Evolutionary conservation across 1,139 yeast genomes (phyloP), one percentile per base, ranked within the genome.

Genomic region (Candida albicans): DNA sequence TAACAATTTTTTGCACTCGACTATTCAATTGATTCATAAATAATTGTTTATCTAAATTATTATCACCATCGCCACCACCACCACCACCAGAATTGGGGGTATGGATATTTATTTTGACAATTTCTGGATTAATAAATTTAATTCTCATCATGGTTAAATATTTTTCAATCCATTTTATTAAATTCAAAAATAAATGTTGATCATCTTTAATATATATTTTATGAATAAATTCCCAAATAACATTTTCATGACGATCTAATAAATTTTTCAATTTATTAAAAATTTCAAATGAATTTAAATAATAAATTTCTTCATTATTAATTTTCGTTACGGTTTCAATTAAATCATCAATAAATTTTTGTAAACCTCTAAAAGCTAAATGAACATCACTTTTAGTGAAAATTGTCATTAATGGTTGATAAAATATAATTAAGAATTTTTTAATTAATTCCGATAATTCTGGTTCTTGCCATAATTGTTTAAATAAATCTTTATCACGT

Each of bases 401-500:
- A 1, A 91, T 73, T 35, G 75, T 76, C 50, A 90, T 87, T 58
- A 91, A 68, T 1, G 97, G 97, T 51, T 87, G 89, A 60, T 90
- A 90, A 53, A 91, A 86, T 44, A 89, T 75, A 0, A 90, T 78
- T 35, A 91, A 73, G 33, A 88, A 70, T 44, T 87, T 87, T 52
- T 85, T 85, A 45, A 90, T 68, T 35, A 91, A 70, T 38, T 73
- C 73, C 22, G 90, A 81, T 35, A 95, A 68, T 54, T 85, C 87
- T 0, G 93, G 90, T 55, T 90, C 96, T 43, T 82, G 82, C 95
- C 96, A 88, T 38, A 91, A 64, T 56, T 83, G 82, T 53, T 83
- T 84, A 71, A 90, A 64, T 38, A 84, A 67, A 44, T 82, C 80
- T 59, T 88, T 89, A 59, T 91, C 98, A 36, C 81, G 78, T 47